Percentiles rank a stretch among this genome's conserved stretches.
phyloP scores from a whole-genome alignment of 164 flowering plant species.

The Chimonanthus salicifolius region DNA sequence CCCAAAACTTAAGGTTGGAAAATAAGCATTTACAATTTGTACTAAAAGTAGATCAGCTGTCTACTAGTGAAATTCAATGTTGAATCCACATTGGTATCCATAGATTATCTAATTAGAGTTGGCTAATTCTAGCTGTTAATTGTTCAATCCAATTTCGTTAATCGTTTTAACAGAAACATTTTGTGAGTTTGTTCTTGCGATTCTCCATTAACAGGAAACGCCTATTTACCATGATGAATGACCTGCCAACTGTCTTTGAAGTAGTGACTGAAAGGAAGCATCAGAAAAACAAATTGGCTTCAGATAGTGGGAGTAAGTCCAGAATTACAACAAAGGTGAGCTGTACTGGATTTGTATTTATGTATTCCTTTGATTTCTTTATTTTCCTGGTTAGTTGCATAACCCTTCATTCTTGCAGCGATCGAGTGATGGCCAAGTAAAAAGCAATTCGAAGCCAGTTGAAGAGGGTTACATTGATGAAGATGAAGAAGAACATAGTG shows the following conservation, averaged over 20 bases:
- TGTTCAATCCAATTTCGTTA: no score
- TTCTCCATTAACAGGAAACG: constrained; percentile 53
- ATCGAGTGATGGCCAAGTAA: constrained; percentile 67
- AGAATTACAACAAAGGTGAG: constrained; percentile 60
- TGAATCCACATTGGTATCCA: no score
- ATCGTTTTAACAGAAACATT: no score
- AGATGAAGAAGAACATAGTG: constrained; percentile 86
- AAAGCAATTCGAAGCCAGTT: constrained; percentile 47
- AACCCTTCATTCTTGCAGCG: constrained; percentile 37
- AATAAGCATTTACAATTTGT: no score
- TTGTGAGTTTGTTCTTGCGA: neutral
- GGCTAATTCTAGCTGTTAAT: no score
- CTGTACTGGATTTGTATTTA: neutral
- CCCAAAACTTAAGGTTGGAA: no score
- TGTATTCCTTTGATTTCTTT: neutral
- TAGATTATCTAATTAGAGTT: no score
- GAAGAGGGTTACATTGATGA: constrained; percentile 73
- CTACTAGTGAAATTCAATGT: no score
- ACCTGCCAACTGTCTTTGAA: constrained; percentile 82
- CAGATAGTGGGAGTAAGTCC: constrained; percentile 76
- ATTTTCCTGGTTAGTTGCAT: neutral
- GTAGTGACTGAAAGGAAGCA: constrained; percentile 78
- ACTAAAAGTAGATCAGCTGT: no score
- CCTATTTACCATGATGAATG: constrained; percentile 76
- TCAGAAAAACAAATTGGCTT: constrained; percentile 59